Base-by-base conservation (phyloP, 148 eudicot species). In the Persicaria maculosa region DNA sequence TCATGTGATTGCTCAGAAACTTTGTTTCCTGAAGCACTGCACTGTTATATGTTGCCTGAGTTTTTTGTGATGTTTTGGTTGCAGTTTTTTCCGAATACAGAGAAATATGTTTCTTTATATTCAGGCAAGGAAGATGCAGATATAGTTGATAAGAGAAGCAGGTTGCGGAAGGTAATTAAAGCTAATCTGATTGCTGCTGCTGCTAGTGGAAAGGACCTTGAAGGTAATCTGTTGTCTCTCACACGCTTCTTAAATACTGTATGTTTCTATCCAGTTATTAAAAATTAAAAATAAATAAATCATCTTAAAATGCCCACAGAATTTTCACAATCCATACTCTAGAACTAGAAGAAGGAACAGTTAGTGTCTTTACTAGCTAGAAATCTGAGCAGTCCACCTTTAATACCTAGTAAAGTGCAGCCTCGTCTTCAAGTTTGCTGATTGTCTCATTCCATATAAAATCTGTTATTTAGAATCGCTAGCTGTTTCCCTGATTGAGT, bases 31-130 rank as follows among this genome's bases (percentile, higher is more conserved):
- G 50, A 17, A 74, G 50, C 46, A 43, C 48, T 7, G 50, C 46
- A 43, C 48, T 7, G 45, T 14, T 57, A 19, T 22, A 16, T 48
- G 0, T 71, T 62, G 7, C 16, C 57, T 55, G 59, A 52, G 36
- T 73, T 83, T 40, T 52, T 68, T 54, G 48, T 12, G 36, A 50
- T 81, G 44, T 74, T 50, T 74, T 59, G 70, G 40, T 64, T 85
- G 82, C 93, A 92, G 99, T 92, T 95, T 86, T 95, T 95, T 36
- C 99, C 99, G 14, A 92, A 90, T 90, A 83, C 84, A 44, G 99
- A 95, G 80, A 92, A 89, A 64, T 92, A 92, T 81, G 97, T 92
- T 43, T 77, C 99, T 50, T 82, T 95, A 69, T 95, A 85, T 83
- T 81, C 83, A 77, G 93, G 91, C 59, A 96, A 89, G 72, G 99